phyloP scores from a whole-genome alignment of 352 stramenopile species.

The Phytopythium ostracodes region DNA sequence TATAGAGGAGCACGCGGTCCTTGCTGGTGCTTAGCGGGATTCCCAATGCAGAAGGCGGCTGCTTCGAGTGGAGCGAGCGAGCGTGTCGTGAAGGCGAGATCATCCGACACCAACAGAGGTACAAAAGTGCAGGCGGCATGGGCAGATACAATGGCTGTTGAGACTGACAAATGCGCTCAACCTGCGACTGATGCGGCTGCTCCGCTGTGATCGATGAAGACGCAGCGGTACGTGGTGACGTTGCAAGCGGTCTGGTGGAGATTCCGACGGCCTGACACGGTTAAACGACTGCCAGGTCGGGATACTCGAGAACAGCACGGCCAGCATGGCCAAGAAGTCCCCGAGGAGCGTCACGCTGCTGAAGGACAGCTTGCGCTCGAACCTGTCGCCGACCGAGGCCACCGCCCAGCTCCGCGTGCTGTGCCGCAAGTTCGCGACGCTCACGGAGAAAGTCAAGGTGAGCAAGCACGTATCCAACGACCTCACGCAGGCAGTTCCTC shows the following conservation, averaged over 20 bases:
- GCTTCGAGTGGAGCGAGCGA: neutral
- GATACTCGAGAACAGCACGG: constrained; percentile 23
- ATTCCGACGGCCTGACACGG: neutral
- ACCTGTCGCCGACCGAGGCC: constrained; percentile 59
- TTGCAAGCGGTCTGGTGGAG: neutral
- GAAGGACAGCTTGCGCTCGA: constrained; percentile 48
- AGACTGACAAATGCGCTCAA: neutral
- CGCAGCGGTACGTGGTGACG: neutral
- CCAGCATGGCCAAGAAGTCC: constrained; percentile 32
- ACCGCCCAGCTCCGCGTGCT: constrained; percentile 76
- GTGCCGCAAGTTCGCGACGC: constrained; percentile 78
- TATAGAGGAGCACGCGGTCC: neutral
- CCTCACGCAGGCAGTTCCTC: too few relatives aligned
- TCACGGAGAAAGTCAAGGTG: constrained; percentile 85
- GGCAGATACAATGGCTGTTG: too few relatives aligned
- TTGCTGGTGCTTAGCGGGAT: neutral
- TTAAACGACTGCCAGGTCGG: constrained; percentile 10
- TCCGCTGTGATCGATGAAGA: neutral
- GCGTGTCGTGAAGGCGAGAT: neutral
- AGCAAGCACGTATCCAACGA: neutral
- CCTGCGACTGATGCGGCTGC: neutral
- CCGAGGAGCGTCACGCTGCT: constrained; percentile 37
- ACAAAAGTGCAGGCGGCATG: neutral
- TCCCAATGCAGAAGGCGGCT: neutral
- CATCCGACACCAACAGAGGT: neutral